Evolutionary conservation across 495 filamentous ascomycete genomes (phyloP), one percentile per base, ranked within the genome.

Genomic region (Hypoxylon perforatum): DNA sequence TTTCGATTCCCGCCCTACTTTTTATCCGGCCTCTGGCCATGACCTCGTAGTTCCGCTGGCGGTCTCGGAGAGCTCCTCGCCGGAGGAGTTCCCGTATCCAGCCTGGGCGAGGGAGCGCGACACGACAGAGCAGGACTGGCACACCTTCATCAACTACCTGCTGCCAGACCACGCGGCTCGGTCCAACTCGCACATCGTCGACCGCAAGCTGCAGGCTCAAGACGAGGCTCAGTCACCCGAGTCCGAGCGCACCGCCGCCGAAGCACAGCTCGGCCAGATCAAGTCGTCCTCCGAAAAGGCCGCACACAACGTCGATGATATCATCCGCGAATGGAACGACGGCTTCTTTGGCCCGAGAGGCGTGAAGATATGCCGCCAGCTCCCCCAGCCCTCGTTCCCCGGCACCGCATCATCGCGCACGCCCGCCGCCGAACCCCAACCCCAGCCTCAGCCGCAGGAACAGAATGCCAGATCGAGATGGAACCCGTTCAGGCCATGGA

Each of bases 241-340:
- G 22, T 49, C 39, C 12, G 67, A 65, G 36, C 54, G 57, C 30
- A 68, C 38, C 19, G 68, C 76, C 30, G 71, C 75, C 18, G 68
- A 77, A 64, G 76, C 77, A 6, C 77, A 78, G 61, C 73, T 79
- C 23, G 61, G 64, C 23, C 74, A 69, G 57, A 69, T 73, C 53
- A 73, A 73, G 25, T 45, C 42, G 30, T 50, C 57, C 11, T 23
- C 36, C 35, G 65, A 42, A 17, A 50, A 47, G n/a, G 35, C 65
- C 18, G 28, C 25, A 1, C 64, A 59, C 46, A 51, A 71, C 33
- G 35, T 76, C 23, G 78, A 80, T 28, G 51, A 57, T 1, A 80
- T 75, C 12, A 75, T 78, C n/a, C 49, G 65, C 48, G 80, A 84
- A 59, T 85, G 83, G 83, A 85, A 85, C 44, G 72, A 78, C 3